phyloP scores from a whole-genome alignment of 1,139 yeast species.

The Blastobotrys aristatus region DNA sequence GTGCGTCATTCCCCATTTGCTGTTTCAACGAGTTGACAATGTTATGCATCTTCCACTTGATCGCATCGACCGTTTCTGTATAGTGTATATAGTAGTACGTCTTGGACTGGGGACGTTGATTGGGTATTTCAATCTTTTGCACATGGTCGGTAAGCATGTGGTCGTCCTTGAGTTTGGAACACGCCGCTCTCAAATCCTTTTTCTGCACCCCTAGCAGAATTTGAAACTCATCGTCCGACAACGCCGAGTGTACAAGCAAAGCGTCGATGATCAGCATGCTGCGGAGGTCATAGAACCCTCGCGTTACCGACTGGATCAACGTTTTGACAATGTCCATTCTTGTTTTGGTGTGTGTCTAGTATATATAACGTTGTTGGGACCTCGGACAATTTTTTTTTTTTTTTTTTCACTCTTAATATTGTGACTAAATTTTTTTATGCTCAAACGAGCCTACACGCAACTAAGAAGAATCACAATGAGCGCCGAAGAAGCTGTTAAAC shows the following conservation, averaged over 20 bases:
- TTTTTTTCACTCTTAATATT: constrained; percentile 1
- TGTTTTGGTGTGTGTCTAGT: too few species aligned
- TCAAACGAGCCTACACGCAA: constrained; percentile 1
- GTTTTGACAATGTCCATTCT: constrained; percentile 38
- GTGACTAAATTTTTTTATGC: background rate
- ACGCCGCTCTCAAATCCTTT: constrained; percentile 78
- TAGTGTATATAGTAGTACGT: constrained; percentile 83
- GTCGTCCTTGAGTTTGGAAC: constrained; percentile 81
- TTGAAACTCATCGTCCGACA: constrained; percentile 90
- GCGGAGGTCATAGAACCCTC: constrained; percentile 86
- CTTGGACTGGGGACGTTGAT: constrained; percentile 62
- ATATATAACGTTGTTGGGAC: too few species aligned
- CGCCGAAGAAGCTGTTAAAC: background rate
- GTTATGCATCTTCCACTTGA: constrained; percentile 93
- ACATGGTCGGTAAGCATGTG: constrained; percentile 50
- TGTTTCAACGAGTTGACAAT: constrained; percentile 74
- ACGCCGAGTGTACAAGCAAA: constrained; percentile 79
- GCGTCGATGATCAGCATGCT: constrained; percentile 85
- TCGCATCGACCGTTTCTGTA: constrained; percentile 91
- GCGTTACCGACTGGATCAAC: constrained; percentile 54
- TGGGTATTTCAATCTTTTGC: constrained; percentile 78
- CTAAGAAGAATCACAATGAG: background rate
- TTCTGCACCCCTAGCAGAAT: constrained; percentile 76
- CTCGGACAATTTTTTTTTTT: constrained; percentile 1
- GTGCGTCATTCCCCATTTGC: constrained; percentile 71